Percentiles rank a stretch among this genome's conserved stretches.
phyloP scores from a whole-genome alignment of 805 yeast species.

The Kodamaea nitidulidarum region DNA sequence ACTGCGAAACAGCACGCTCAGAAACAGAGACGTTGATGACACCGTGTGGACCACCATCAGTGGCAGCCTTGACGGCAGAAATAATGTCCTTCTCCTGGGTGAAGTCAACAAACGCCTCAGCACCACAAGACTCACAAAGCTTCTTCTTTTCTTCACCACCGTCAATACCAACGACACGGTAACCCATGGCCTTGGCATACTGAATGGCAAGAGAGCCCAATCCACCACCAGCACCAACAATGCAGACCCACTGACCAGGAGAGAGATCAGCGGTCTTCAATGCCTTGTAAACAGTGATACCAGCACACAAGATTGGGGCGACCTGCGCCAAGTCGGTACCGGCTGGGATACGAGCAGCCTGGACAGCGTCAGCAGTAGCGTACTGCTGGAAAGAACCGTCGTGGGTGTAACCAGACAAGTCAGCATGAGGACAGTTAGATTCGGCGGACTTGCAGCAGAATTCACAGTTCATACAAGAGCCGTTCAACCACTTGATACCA shows the following conservation, averaged over 20 bases:
- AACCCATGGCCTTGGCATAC: constrained; percentile 74
- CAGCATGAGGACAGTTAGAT: constrained; percentile 59
- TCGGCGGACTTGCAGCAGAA: constrained; percentile 42
- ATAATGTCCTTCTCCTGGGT: constrained; percentile 49
- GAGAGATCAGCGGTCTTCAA: constrained; percentile 52
- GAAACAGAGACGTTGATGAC: constrained; percentile 74
- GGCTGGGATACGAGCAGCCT: constrained; percentile 55
- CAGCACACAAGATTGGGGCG: constrained; percentile 65
- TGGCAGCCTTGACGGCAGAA: constrained; percentile 50
- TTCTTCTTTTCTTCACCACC: constrained; percentile 69
- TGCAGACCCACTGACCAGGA: constrained; percentile 71
- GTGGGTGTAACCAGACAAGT: constrained; percentile 70
- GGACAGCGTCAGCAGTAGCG: constrained; percentile 62
- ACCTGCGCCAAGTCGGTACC: constrained; percentile 53
- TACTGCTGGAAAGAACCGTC: constrained; percentile 68
- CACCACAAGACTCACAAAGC: constrained; percentile 21
- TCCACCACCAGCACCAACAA: constrained; percentile 83
- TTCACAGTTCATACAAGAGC: constrained; percentile 41
- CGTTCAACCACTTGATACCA: constrained; percentile 45
- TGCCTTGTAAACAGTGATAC: constrained; percentile 67
- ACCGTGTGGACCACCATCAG: constrained; percentile 75
- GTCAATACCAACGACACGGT: constrained; percentile 63
- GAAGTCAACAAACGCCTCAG: constrained; percentile 26
- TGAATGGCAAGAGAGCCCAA: constrained; percentile 73
- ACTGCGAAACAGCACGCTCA: constrained; percentile 59